Evolutionary conservation across 345 rosid species (phyloP), one percentile per base, ranked within the genome.

Genomic region (Salix caprea): DNA sequence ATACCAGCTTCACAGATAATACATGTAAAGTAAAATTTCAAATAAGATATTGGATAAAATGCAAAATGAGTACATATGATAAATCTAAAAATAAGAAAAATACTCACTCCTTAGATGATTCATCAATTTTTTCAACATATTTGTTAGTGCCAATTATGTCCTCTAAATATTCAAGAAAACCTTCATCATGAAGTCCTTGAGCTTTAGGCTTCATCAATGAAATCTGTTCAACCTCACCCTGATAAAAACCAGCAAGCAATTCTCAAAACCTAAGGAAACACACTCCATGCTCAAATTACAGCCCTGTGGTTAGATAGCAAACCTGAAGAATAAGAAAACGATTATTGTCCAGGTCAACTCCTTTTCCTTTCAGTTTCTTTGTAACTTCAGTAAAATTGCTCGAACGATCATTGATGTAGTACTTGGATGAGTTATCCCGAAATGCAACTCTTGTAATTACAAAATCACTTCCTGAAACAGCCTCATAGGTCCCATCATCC

Each of bases 141-240:
- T 93, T 93, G 84, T 90, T 78, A 5, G 99, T 96, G 74, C 99
- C 99, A 74, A 96, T 91, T 40, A 96, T 96, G 86, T 93, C 99
- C 81, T 96, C 99, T 2, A 96, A 87, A 75, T 93, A 96, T 82
- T 96, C 99, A 30, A 96, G 95, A 85, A 93, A 96, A 77, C 99
- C 99, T 86, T 96, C 99, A 83, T 96, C 99, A 82, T 93, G 98
- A 18, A 91, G 97, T 76, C 97, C 97, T 84, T 96, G 98, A 78
- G 96, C 90, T 82, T 96, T 96, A 7, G 98, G 98, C 82, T 92
- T 96, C 99, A 96, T 96, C 78, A 96, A 86, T 39, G 99, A 96
- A 85, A 96, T 96, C 86, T 96, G 99, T 86, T 96, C 99, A 16
- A 96, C 99, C 85, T 96, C 99, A 75, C 99, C 99, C 99, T 96